Conservation (phyloP, 805 yeast genomes). For the Starmerella floricola region DNA sequence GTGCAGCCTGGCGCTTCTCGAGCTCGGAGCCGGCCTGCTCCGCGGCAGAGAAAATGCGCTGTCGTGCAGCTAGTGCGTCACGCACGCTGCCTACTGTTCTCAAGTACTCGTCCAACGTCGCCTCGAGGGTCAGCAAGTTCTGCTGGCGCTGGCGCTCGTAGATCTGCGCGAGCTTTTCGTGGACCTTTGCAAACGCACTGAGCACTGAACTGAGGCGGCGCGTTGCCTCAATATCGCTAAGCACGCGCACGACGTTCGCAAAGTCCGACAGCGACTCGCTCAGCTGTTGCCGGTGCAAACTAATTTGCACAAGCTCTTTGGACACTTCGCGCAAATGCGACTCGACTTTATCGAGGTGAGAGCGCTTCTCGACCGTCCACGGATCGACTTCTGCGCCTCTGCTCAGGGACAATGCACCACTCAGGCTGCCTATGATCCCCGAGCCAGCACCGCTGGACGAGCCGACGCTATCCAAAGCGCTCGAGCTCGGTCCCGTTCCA, state of each 20-base stretch:
- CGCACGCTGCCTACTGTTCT: slow-evolving; percentile 65
- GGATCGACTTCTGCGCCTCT: slow-evolving; percentile 60
- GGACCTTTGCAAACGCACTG: slow-evolving; percentile 58
- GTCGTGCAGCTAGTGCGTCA: slow-evolving; percentile 61
- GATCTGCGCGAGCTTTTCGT: slow-evolving; percentile 56
- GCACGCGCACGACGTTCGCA: slow-evolving; percentile 40
- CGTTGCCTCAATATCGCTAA: slow-evolving; percentile 67
- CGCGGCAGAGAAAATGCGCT: slow-evolving; percentile 40
- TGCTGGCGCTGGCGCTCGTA: slow-evolving; percentile 69
- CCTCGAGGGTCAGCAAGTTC: slow-evolving; percentile 75
- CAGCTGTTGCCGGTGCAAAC: slow-evolving; percentile 64
- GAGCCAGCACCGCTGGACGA: slow-evolving; percentile 1
- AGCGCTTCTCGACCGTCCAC: slow-evolving; percentile 57
- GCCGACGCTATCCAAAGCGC: not conserved
- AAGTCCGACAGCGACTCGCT: slow-evolving; percentile 58
- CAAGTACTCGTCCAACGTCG: slow-evolving; percentile 77
- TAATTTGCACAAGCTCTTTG: slow-evolving; percentile 60
- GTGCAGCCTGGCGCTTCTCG: slow-evolving; percentile 36
- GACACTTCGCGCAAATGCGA: slow-evolving; percentile 55
- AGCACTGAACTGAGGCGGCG: slow-evolving; percentile 52
- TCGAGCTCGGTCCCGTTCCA: slow-evolving; percentile 5
- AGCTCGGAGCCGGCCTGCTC: slow-evolving; percentile 38
- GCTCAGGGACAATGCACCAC: slow-evolving; percentile 17
- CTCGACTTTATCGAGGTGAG: slow-evolving; percentile 60
- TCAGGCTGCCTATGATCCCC: slow-evolving; percentile 17